Evolutionary conservation across 106 monocot genomes (phyloP).

Genomic region (Alisma plantagoaquatica): DNA sequence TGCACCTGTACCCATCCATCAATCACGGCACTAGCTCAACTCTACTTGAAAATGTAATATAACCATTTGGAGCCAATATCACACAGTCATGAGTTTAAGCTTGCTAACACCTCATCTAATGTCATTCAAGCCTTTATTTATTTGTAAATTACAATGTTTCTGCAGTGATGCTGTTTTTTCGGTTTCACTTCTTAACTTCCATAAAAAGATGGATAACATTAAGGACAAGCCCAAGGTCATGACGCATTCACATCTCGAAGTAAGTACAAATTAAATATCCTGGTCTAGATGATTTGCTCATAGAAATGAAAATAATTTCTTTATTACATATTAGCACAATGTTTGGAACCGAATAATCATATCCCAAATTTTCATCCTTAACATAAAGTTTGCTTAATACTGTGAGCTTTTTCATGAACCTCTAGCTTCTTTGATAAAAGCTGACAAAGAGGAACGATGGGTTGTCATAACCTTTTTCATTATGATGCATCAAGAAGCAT

Average conservation of each 20-base stretch:
- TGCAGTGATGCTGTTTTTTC: constrained; percentile 1
- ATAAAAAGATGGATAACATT: neutral
- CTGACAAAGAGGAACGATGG: too few species aligned
- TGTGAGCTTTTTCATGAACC: neutral
- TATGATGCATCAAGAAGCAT: too few species aligned
- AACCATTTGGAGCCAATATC: too few species aligned
- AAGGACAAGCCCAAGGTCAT: neutral
- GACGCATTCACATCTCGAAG: constrained; percentile 10
- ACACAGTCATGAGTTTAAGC: too few species aligned
- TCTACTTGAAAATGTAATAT: too few species aligned
- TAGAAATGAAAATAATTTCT: neutral
- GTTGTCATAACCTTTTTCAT: too few species aligned
- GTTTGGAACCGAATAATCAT: neutral
- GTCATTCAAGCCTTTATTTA: too few species aligned
- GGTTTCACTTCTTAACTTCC: neutral
- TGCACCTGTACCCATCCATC: too few species aligned
- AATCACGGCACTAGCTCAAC: too few species aligned
- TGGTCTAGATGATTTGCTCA: neutral
- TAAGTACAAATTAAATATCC: neutral
- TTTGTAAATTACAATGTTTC: neutral
- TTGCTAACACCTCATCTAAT: too few species aligned
- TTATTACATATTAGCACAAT: neutral
- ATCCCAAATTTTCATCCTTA: too few species aligned
- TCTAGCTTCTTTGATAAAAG: too few species aligned
- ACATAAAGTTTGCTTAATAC: neutral